Conservation (phyloP, 768 basidiomycete genomes). For the Peribolospora baueri region DNA sequence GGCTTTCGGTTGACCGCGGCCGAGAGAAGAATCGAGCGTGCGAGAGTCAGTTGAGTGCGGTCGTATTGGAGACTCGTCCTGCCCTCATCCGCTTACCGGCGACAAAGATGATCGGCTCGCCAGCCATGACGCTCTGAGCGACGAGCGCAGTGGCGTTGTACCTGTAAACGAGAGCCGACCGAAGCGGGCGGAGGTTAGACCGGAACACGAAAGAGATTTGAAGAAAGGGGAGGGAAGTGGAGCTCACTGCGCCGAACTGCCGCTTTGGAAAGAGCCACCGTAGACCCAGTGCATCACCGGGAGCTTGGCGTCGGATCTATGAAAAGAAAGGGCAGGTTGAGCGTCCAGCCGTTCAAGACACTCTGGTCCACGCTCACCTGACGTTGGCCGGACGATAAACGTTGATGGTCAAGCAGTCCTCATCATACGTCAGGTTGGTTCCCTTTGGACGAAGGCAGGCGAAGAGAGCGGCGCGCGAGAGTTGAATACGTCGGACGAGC, state of each 20-base stretch:
- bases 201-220: not conserved
- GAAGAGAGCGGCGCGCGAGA: too few relatives aligned
- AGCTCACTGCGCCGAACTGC: too few relatives aligned
- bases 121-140: not conserved
- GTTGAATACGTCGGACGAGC: too few relatives aligned
- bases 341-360: too few relatives aligned
- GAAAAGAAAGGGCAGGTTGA: too few relatives aligned
- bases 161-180: slow-evolving; percentile 1
- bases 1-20: not conserved
- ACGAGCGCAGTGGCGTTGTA: slow-evolving; percentile 8
- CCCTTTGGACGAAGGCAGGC: too few relatives aligned
- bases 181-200: not conserved
- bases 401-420: slow-evolving; percentile 18
- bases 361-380: too few relatives aligned
- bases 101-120: slow-evolving; percentile 10
- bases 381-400: too few relatives aligned
- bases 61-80: slow-evolving; percentile 3
- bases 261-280: slow-evolving; percentile 21
- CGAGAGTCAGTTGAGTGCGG: not conserved
- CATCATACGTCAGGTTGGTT: too few relatives aligned
- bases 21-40: not conserved
- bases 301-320: slow-evolving; percentile 11
- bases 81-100: slow-evolving; percentile 1
- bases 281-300: slow-evolving; percentile 29
- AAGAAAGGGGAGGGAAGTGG: not conserved